Evolutionary conservation across 1,284 basidiomycete genomes (phyloP), one percentile per base, ranked within the genome.

Genomic region (Exobasidium cylindrosporum): DNA sequence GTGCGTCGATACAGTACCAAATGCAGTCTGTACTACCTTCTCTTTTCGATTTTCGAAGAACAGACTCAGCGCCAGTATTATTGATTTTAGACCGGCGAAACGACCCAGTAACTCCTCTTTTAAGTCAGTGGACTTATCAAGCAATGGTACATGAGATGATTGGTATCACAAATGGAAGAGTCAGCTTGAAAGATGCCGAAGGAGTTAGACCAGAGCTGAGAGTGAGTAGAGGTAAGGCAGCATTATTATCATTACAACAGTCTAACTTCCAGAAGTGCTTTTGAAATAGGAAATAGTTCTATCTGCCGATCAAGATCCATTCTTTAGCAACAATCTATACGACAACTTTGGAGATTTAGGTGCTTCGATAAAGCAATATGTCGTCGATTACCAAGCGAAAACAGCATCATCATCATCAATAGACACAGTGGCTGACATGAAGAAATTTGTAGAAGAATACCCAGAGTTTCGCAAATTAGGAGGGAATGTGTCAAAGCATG

Each of bases 101-200:
- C 81, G 96, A 99, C 78, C 96, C 96, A 1, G 92, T 98, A 14
- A 98, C 96, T 0, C 96, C 96, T 2, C 82, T 99, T n/a, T 84
- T 99, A 29, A 91, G 91, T 0, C 96, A 97, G 81, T 98, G 96
- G 96, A 98, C 96, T 13, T 98, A 98, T 82, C 95, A 98, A 81
- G 96, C 96, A 0, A 97, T 98, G 95, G 95, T 97, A 0, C 96
- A 99, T 76, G 96, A 98, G 80, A 82, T 98, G 10, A 44, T 35
- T 6, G 91, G 91, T 0, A 96, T 98, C 63, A 88, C 90, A 69
- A 97, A 97, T 78, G 95, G 94, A 17, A 86, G 96, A 53, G 93
- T 98, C 4, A 88, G 90, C 76, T 82, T 95, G 45, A 86, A 85
- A 60, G 83, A 87, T 63, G 90, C 93, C n/a, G 90, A 91, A 17